Percentiles rank a stretch among this genome's conserved stretches.
phyloP scores from a whole-genome alignment of 164 flowering plant genomes.

The Aristolochia californica region DNA sequence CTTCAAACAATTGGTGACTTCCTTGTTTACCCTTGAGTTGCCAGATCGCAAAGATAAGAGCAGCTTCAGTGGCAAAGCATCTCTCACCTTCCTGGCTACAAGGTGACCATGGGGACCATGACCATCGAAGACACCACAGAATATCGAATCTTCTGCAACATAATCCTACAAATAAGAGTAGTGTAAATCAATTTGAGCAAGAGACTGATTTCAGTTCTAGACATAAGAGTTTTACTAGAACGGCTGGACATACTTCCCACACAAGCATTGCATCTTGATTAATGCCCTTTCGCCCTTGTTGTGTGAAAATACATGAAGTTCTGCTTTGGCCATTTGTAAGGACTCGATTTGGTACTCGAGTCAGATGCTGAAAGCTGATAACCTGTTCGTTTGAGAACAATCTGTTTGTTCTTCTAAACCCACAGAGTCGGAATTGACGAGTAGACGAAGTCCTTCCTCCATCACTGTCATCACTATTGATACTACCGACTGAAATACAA shows the following conservation, averaged over 20 bases:
- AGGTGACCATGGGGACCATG: slow-evolving; percentile 93
- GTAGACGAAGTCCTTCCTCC: slow-evolving; percentile 30
- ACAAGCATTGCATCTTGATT: slow-evolving; percentile 96
- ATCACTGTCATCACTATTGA: slow-evolving; percentile 17
- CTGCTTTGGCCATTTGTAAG: slow-evolving; percentile 66
- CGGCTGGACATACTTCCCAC: slow-evolving; percentile 62
- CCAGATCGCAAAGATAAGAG: slow-evolving; percentile 36
- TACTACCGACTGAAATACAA: background rate
- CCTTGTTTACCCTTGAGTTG: slow-evolving; percentile 32
- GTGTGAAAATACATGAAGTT: slow-evolving; percentile 75
- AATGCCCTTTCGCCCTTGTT: slow-evolving; percentile 89
- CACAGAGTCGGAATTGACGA: slow-evolving; percentile 21
- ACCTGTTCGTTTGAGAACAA: slow-evolving; percentile 45
- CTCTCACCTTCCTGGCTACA: slow-evolving; percentile 88
- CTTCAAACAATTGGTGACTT: slow-evolving; percentile 30
- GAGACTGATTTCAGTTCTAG: background rate
- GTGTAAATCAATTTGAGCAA: background rate
- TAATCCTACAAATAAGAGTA: slow-evolving; percentile 50
- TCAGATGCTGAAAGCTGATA: slow-evolving; percentile 41
- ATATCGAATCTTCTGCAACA: slow-evolving; percentile 54
- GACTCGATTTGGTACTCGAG: slow-evolving; percentile 59
- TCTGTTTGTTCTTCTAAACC: slow-evolving; percentile 33
- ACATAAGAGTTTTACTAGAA: background rate
- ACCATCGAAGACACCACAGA: slow-evolving; percentile 96
- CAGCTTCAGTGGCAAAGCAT: slow-evolving; percentile 61